Percentiles rank a stretch among this genome's conserved stretches.
These are phyloP conservation scores for Cornus kousa DNA, from an alignment of 148 eudicot genomes.

Conservation along the genomic window DNA sequence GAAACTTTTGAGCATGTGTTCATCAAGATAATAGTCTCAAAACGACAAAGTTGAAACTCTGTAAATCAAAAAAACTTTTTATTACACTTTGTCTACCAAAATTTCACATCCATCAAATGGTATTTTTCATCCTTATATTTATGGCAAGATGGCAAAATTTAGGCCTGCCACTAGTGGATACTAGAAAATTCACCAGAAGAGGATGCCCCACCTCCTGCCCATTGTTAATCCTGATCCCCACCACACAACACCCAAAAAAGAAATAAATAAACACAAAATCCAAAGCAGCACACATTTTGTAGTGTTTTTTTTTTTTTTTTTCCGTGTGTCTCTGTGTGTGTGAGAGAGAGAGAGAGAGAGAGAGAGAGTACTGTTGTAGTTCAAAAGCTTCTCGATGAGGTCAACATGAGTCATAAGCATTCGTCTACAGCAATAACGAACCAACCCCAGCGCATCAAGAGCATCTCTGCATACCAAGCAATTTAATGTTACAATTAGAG, in stretches of 20 bases:
- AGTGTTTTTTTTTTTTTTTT: too few species aligned
- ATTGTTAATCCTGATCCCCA: not conserved
- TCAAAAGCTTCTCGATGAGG: conserved; percentile 93
- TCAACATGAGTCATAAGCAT: conserved; percentile 99
- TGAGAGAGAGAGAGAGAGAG: conserved; percentile 9
- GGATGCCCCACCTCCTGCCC: not conserved
- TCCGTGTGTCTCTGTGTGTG: too few species aligned
- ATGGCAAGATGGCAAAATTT: not conserved
- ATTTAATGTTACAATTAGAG: not conserved
- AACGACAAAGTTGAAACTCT: too few species aligned
- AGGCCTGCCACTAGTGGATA: too few species aligned
- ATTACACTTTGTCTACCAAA: too few species aligned
- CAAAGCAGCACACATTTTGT: too few species aligned
- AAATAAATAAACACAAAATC: too few species aligned
- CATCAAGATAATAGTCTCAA: too few species aligned
- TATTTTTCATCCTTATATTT: too few species aligned
- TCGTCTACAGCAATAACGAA: conserved; percentile 92
- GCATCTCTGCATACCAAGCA: conserved; percentile 69
- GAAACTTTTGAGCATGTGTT: too few species aligned
- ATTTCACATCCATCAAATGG: too few species aligned
- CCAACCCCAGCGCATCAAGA: conserved; percentile 85
- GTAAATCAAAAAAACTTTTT: too few species aligned
- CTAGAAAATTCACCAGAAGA: not conserved
- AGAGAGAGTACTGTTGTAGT: conserved; percentile 72
- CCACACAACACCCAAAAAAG: not conserved